A percentile compares a stretch with the other conserved stretches of the same genome.
Conservation (phyloP, 768 basidiomycete species). For the Crassisporium funariophilum region DNA sequence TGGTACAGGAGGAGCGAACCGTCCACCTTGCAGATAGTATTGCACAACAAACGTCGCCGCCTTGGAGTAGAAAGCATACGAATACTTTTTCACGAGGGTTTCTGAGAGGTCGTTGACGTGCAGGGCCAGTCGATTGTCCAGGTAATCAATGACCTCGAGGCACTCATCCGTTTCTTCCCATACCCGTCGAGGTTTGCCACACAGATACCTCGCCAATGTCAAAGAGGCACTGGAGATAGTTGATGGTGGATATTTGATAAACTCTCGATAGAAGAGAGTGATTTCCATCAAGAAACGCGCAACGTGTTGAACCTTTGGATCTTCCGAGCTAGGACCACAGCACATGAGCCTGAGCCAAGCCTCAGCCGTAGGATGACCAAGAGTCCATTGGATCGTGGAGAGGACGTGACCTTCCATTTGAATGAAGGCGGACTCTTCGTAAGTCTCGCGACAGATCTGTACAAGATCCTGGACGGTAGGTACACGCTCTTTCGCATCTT, state of each 20-base stretch:
- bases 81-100: conserved; percentile 98
- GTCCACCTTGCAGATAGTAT: conserved; percentile 89
- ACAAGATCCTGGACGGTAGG: conserved; percentile 94
- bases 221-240: conserved; percentile 89
- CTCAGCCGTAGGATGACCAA: conserved; percentile 98
- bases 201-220: conserved; percentile 86
- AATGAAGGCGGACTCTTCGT: conserved; percentile 96
- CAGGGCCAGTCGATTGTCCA: conserved; percentile 85
- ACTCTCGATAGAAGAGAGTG: conserved; percentile 96
- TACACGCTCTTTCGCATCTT: conserved; percentile 98
- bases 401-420: conserved; percentile 99
- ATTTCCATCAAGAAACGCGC: conserved; percentile 99
- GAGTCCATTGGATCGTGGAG: conserved; percentile 92
- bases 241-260: conserved; percentile 82
- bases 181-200: conserved; percentile 73
- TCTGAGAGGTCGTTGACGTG: conserved; percentile 93
- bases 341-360: conserved; percentile 91
- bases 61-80: conserved; percentile 94
- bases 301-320: conserved; percentile 90
- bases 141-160: conserved; percentile 78
- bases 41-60: conserved; percentile 93
- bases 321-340: conserved; percentile 75
- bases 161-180: conserved; percentile 87
- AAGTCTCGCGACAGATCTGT: conserved; percentile 94
- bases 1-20: conserved; percentile 54